Percentiles rank a stretch among this genome's conserved stretches.
These are phyloP conservation scores for Syzygium syzygioides DNA, from an alignment of 441 rosid species.

Conservation along the genomic window DNA sequence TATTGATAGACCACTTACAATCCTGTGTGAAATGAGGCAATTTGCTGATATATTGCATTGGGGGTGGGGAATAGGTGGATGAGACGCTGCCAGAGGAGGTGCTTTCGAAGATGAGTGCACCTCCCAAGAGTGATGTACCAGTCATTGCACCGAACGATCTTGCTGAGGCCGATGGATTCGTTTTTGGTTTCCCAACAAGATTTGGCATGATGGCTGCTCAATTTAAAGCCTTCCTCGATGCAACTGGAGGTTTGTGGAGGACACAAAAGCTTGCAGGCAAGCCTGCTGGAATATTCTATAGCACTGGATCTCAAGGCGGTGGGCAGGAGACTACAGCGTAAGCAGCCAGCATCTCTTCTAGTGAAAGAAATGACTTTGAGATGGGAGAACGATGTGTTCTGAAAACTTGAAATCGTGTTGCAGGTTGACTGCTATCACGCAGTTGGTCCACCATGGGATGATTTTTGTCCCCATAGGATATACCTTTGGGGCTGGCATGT, in stretches of 20 bases:
- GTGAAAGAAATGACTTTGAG: neutral
- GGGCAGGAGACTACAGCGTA: constrained; percentile 99
- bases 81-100: constrained; percentile 83
- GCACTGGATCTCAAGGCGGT: constrained; percentile 98
- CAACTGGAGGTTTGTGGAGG: constrained; percentile 91
- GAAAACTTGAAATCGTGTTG: neutral
- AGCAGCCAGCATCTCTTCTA: constrained; percentile 12
- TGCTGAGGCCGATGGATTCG: constrained; percentile 78
- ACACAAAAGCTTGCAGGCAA: constrained; percentile 89
- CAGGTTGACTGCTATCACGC: constrained; percentile 92
- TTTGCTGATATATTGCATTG: neutral
- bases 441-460: constrained; percentile 96
- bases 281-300: constrained; percentile 92
- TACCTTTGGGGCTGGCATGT: constrained; percentile 99
- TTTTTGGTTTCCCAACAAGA: constrained; percentile 94
- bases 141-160: constrained; percentile 61
- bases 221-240: constrained; percentile 87
- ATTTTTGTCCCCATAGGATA: constrained; percentile 88
- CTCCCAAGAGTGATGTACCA: constrained; percentile 82
- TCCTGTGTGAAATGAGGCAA: neutral
- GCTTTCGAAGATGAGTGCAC: constrained; percentile 83
- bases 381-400: neutral
- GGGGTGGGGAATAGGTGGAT: constrained; percentile 42
- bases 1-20: neutral
- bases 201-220: constrained; percentile 98